Evolutionary conservation across 768 basidiomycete genomes (phyloP).

Genomic region (Suillus occidentalis): DNA sequence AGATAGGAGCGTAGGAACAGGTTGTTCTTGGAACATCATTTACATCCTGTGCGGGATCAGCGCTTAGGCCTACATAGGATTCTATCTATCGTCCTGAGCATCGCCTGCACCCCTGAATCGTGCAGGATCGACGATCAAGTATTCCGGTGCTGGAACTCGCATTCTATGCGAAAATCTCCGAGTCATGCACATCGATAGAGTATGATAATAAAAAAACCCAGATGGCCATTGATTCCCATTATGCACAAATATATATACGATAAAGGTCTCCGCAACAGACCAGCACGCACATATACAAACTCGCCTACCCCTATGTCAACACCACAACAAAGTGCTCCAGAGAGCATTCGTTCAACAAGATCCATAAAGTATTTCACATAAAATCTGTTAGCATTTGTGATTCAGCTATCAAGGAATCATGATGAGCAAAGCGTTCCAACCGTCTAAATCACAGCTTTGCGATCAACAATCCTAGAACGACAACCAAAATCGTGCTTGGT

Average conservation of each 20-base stretch:
- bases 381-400: background rate
- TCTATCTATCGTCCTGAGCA: too few species aligned
- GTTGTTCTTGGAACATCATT: background rate
- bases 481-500: constrained; percentile 74
- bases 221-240: too few species aligned
- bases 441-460: constrained; percentile 45
- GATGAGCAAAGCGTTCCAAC: background rate
- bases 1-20: background rate
- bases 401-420: background rate
- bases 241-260: background rate
- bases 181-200: background rate
- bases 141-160: background rate
- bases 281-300: background rate
- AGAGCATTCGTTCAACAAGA: background rate
- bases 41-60: background rate
- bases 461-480: constrained; percentile 70
- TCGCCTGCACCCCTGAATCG: background rate
- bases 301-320: background rate
- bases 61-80: too few species aligned
- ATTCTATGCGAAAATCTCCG: background rate
- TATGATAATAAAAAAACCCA: background rate
- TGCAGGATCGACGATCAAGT: background rate
- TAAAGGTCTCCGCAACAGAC: too few species aligned
- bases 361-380: background rate
- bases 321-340: background rate